Base-by-base conservation (phyloP, 805 yeast genomes). In the Ogataea polymorpha region DNA sequence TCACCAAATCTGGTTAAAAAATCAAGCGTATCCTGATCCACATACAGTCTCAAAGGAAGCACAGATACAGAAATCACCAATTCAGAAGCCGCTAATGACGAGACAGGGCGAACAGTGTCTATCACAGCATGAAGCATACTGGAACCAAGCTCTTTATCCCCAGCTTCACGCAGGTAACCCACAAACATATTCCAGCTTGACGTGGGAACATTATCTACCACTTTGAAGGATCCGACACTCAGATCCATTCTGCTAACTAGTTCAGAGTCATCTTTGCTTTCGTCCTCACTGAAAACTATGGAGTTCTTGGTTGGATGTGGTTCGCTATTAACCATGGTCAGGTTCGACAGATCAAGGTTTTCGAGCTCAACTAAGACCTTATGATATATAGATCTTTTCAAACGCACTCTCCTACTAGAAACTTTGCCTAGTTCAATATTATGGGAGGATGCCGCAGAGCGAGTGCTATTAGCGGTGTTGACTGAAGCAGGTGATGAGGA, bases 21-120 rank as follows among this genome's bases (percentile, higher is more conserved):
- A 41, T 89, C 96, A 14, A 89, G 67, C 0, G 97, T 86, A 55
- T 91, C 98, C 59, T 93, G 99, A 61, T 93, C 98, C 32, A 93
- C 79, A 58, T 87, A 88, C 12, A 93, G 61, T 37, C 96, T 68
- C 32, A 93, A 55, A 0, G 99, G 99, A 14, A 85, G 65, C 0
- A 87, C 63, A 4, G 70, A 56, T 1, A 80, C 67, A 18, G 70
- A 64, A 33, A 87, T 45, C 2, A 76, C 64, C 15, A 81, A 57
- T 54, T 90, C 98, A 1, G 85, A 70, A 2, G 86, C 82, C n/a
- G 81, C 80, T 24, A 88, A 54, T 8, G 65, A 58, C 0, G 77
- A 65, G 10, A 79, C 74, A 0, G 96, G 95, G 41, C 87, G 67
- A 2, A 86, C 74, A 28, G 79, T 80, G 14, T 71, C 72, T 32